phyloP scores from a whole-genome alignment of 163 green algal species.

The Picocystis sp. region DNA sequence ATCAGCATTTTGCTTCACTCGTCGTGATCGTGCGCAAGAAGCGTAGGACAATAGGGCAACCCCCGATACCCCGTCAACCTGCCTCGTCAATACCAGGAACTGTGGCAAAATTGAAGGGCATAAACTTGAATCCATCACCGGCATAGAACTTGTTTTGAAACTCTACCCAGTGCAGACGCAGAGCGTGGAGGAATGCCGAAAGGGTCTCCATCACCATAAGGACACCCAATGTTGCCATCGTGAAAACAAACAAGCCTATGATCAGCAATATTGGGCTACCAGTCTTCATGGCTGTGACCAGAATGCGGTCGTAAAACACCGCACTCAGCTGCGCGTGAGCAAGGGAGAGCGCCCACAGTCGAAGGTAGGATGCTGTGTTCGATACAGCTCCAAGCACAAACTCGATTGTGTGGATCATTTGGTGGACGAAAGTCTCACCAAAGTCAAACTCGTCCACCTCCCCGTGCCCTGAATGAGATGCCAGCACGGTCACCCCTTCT shows the following conservation, averaged over 20 bases:
- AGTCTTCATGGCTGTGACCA: constrained; percentile 54
- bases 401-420: constrained; percentile 99
- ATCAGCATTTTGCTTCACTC: no score
- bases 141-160: constrained; percentile 76
- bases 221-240: constrained; percentile 78
- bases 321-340: constrained; percentile 89
- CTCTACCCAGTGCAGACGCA: constrained; percentile 96
- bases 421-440: constrained; percentile 69
- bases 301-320: constrained; percentile 95
- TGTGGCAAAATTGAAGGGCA: constrained; percentile 49
- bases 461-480: constrained; percentile 28
- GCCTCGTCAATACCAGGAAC: no score
- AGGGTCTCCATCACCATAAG: constrained; percentile 98
- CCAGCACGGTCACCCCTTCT: constrained; percentile 10
- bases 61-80: no score
- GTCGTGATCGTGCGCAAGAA: no score
- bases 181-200: constrained; percentile 90
- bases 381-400: constrained; percentile 95
- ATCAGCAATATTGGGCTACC: constrained; percentile 34
- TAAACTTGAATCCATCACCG: constrained; percentile 71
- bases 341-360: constrained; percentile 92
- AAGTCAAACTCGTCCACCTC: constrained; percentile 79
- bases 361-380: constrained; percentile 96
- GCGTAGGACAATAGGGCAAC: no score
- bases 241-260: constrained; percentile 84